These are phyloP conservation scores for Fusarium cicatricum DNA, from an alignment of 2,329 filamentous ascomycete species.

Conservation along the genomic window DNA sequence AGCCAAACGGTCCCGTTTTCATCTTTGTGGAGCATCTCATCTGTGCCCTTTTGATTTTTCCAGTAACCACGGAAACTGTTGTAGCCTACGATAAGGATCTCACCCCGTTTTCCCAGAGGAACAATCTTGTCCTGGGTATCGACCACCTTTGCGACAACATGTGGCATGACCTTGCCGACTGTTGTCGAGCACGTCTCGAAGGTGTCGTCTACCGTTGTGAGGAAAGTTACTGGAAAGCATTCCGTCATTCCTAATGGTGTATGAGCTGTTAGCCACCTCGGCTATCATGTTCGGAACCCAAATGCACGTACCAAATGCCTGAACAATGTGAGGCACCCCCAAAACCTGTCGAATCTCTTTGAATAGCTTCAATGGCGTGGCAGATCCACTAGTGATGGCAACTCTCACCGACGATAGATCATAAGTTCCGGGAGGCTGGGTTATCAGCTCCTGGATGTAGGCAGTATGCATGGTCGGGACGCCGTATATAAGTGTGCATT, in stretches of 20 bases:
- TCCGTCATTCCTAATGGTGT: conserved; percentile 73
- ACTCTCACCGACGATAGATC: no score
- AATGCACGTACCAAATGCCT: no score
- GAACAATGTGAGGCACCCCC: no score
- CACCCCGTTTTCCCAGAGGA: conserved; percentile 63
- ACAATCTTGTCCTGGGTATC: conserved; percentile 62
- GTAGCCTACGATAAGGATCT: conserved; percentile 72
- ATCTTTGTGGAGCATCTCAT: conserved; percentile 39
- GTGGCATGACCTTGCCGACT: conserved; percentile 69
- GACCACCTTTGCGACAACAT: conserved; percentile 69
- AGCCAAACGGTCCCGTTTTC: conserved; percentile 59
- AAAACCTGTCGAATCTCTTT: no score
- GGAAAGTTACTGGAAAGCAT: conserved; percentile 65
- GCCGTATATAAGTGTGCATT: no score
- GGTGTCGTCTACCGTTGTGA: conserved; percentile 73
- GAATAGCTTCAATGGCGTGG: no score
- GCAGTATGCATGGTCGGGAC: no score
- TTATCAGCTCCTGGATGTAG: no score
- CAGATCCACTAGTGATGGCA: no score
- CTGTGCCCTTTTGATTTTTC: conserved; percentile 54
- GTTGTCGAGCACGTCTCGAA: conserved; percentile 69
- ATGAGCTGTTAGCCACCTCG: no score
- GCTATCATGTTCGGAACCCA: no score
- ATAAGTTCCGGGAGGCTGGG: no score
- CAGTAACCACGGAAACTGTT: conserved; percentile 68